Evolutionary conservation across 495 filamentous ascomycete genomes (phyloP).

Genomic region (Hypoxylon perforatum): DNA sequence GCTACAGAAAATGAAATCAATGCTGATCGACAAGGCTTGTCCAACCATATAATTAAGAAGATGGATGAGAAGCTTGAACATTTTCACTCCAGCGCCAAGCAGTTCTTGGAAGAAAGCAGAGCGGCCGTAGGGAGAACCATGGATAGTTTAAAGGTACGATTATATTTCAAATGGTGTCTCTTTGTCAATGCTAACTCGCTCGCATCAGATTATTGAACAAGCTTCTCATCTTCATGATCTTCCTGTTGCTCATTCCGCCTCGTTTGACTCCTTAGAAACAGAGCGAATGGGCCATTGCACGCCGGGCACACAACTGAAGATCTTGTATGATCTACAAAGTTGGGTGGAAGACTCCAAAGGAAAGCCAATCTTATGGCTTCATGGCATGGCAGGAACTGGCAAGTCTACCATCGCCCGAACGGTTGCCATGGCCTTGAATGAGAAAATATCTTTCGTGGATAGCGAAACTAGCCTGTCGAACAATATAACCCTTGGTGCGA

Average conservation of each 20-base stretch:
- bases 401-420: conserved; percentile 60
- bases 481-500: conserved; percentile 41
- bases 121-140: background rate
- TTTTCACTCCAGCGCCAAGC: background rate
- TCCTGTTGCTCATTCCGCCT: conserved; percentile 22
- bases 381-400: conserved; percentile 55
- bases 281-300: conserved; percentile 40
- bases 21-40: background rate
- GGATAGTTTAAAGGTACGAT: background rate
- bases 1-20: conserved; percentile 8
- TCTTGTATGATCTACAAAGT: conserved; percentile 31
- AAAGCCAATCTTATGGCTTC: conserved; percentile 52
- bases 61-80: conserved; percentile 1
- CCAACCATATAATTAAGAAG: background rate
- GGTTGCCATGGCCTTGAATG: conserved; percentile 44
- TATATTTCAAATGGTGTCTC: background rate
- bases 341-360: conserved; percentile 12
- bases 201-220: background rate
- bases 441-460: conserved; percentile 1
- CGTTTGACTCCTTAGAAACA: conserved; percentile 42
- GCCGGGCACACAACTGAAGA: conserved; percentile 39
- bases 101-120: background rate
- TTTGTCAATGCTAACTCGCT: background rate
- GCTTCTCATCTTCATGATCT: conserved; percentile 2
- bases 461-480: background rate